phyloP scores from a whole-genome alignment of 2,329 filamentous ascomycete species.

The Aureobasidium lini region DNA sequence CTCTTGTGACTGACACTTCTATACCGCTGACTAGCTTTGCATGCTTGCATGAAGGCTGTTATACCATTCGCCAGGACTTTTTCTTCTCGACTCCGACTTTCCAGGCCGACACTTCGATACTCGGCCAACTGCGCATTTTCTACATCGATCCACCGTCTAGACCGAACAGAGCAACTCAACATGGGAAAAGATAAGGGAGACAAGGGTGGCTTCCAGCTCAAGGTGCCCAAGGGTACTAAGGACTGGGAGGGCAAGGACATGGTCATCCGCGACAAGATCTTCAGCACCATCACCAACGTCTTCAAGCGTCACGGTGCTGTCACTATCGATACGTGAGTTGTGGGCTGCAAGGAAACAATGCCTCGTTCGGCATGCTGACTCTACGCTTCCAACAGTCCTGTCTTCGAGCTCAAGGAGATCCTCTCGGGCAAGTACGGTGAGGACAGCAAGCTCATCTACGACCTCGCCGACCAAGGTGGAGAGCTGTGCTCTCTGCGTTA shows the following conservation, averaged over 20 bases:
- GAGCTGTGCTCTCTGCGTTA: constrained; percentile 80
- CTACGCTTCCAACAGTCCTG: constrained; percentile 39
- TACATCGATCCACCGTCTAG: background rate
- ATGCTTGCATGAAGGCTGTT: constrained; percentile 13
- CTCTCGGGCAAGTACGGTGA: constrained; percentile 86
- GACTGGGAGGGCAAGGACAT: constrained; percentile 77
- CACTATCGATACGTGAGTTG: constrained; percentile 62
- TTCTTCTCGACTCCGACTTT: background rate
- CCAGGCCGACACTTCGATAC: background rate
- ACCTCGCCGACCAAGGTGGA: constrained; percentile 79
- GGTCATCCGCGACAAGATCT: constrained; percentile 74
- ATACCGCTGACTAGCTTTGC: constrained; percentile 5
- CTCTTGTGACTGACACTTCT: background rate
- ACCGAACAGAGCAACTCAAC: constrained; percentile 20
- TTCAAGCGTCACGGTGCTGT: constrained; percentile 79
- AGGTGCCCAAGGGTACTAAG: constrained; percentile 85
- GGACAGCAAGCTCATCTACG: constrained; percentile 87
- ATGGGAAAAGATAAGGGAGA: constrained; percentile 42
- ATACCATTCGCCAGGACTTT: constrained; percentile 8
- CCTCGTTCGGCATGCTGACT: constrained; percentile 12
- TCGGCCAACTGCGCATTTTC: background rate
- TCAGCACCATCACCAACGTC: constrained; percentile 64
- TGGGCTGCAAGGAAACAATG: background rate
- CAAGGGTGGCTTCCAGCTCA: constrained; percentile 53
- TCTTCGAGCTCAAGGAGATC: constrained; percentile 83